A percentile compares a stretch with the other conserved stretches of the same genome.
These are phyloP conservation scores for Hyphopichia pseudoburtonii DNA, from an alignment of 1,139 yeast species.

Conservation along the genomic window DNA sequence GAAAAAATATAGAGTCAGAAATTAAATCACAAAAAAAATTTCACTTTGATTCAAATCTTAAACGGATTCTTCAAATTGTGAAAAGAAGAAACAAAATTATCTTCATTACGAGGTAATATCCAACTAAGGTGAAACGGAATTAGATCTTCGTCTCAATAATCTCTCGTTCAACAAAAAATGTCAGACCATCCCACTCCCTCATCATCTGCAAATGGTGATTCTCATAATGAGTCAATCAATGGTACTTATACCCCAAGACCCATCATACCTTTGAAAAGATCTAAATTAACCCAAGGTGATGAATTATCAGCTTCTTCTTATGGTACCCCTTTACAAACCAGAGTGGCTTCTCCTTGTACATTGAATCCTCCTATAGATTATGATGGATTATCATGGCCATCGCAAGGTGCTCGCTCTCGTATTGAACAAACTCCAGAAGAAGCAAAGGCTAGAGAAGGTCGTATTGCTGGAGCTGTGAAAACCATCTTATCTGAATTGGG, in stretches of 20 bases:
- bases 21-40: too few species aligned
- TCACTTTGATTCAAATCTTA: too few species aligned
- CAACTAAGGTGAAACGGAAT: neutral
- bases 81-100: too few species aligned
- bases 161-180: neutral
- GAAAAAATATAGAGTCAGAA: too few species aligned
- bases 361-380: constrained; percentile 81
- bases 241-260: constrained; percentile 24
- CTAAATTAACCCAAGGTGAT: constrained; percentile 17
- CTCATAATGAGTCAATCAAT: constrained; percentile 8
- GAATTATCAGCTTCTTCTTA: constrained; percentile 6
- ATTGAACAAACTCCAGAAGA: constrained; percentile 67
- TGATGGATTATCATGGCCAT: constrained; percentile 95
- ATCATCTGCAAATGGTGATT: neutral
- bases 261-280: constrained; percentile 23
- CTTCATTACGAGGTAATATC: too few species aligned
- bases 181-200: neutral
- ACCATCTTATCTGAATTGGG: constrained; percentile 85
- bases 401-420: constrained; percentile 78
- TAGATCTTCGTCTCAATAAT: too few species aligned
- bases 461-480: constrained; percentile 84
- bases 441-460: constrained; percentile 57
- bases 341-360: constrained; percentile 84
- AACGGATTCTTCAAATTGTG: too few species aligned
- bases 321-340: constrained; percentile 61